Base-by-base conservation (phyloP, 805 yeast species). In the Monosporozyma siamensis region DNA sequence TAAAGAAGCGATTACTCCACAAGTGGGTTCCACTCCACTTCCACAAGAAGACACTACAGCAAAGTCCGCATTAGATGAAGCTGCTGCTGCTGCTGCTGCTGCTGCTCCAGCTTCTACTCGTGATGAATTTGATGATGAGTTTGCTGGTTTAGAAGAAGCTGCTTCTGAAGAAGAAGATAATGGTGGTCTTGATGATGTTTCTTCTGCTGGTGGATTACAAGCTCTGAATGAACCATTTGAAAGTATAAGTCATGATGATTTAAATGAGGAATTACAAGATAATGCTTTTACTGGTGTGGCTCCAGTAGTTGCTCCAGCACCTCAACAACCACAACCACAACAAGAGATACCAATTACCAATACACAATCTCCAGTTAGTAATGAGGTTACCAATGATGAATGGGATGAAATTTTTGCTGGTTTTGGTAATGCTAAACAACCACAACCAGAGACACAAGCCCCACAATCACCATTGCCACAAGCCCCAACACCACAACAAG, bases 321-420 rank as follows among this genome's bases (percentile, higher is more conserved):
- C 35, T 34, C 44, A 43, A 14, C 44, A 46, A 25, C 11, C 34
- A 1, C 35, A 39, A 14, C 9, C 34, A 30, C 27, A 18, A 35
- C n/a, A 23, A 5, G 27, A 11, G 5, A 17, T 17, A 17, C 34
- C 38, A 14, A 12, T 23, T 6, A 21, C 14, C 7, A 40, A 22
- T 30, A 12, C 44, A 11, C 42, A 23, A 38, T 34, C 20, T 17
- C 45, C 44, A 29, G 63, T 55, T 45, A 65, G 61, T 23, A 73
- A 70, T 41, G 95, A 86, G 25, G 63, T 55, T 45, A 65, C 62
- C 24, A 73, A 70, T 41, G 95, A 86, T 54, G 97, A 88, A 60
- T 88, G 97, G 97, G 95, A 88, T 55, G 89, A 86, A 64, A 72
- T 88, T 21, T 88, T 88, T 66, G 90, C 94, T 3, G 95, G 94